Evolutionary conservation across 768 basidiomycete species (phyloP).

Genomic region (Rhizopogon vinicolor): DNA sequence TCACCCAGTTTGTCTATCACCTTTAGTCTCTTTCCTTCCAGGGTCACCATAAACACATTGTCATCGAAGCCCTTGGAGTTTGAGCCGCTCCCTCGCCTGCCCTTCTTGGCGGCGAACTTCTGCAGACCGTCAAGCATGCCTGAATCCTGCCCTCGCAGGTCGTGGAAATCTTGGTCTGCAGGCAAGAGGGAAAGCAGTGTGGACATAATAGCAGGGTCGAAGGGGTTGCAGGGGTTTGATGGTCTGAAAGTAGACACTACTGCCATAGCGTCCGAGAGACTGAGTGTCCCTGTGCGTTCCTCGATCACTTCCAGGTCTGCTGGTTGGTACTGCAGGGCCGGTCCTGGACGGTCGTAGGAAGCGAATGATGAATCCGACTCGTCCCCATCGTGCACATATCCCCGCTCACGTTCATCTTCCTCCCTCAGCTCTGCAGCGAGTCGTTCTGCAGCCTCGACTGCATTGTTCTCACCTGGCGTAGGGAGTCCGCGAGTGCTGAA

Average conservation of each 20-base stretch:
- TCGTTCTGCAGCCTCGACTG: slow-evolving; percentile 44
- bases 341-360: slow-evolving; percentile 6
- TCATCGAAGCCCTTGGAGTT: slow-evolving; percentile 30
- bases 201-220: slow-evolving; percentile 59
- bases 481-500: slow-evolving; percentile 54
- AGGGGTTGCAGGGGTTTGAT: slow-evolving; percentile 87
- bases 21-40: slow-evolving; percentile 63
- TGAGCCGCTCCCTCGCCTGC: slow-evolving; percentile 24
- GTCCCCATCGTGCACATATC: slow-evolving; percentile 13
- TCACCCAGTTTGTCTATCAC: slow-evolving; percentile 90
- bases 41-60: slow-evolving; percentile 45
- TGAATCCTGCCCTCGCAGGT: slow-evolving; percentile 50
- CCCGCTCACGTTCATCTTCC: slow-evolving; percentile 9
- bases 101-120: slow-evolving; percentile 54
- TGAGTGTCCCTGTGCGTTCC: slow-evolving; percentile 61
- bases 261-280: slow-evolving; percentile 59
- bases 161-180: slow-evolving; percentile 55
- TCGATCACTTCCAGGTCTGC: slow-evolving; percentile 35
- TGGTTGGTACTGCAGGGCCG: slow-evolving; percentile 15
- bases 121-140: slow-evolving; percentile 66
- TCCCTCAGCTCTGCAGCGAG: slow-evolving; percentile 40
- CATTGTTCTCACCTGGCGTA: slow-evolving; percentile 35
- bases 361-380: slow-evolving; percentile 7
- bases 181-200: slow-evolving; percentile 61
- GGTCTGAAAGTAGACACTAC: slow-evolving; percentile 63